A percentile compares a stretch with the other conserved stretches of the same genome.
phyloP scores from a whole-genome alignment of 2,329 filamentous ascomycete genomes.

The Paraconiothyrium brasiliense region DNA sequence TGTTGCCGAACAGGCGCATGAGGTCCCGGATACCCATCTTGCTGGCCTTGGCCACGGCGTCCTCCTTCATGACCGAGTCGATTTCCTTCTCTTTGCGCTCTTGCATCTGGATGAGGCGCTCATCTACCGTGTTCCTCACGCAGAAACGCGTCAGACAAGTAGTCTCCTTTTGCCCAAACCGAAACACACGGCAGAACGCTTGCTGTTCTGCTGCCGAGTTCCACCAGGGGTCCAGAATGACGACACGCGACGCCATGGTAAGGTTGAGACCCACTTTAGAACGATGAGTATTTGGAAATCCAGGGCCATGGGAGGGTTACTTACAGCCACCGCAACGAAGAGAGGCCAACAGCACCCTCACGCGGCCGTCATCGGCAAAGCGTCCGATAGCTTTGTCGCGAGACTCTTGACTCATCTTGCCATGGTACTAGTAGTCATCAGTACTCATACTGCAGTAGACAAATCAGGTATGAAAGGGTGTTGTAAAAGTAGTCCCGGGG shows the following conservation, averaged over 20 bases:
- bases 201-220: conserved; percentile 71
- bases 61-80: conserved; percentile 55
- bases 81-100: conserved; percentile 60
- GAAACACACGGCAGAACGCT: conserved; percentile 69
- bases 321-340: conserved; percentile 64
- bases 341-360: conserved; percentile 63
- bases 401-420: conserved; percentile 56
- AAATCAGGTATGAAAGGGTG: too few species aligned
- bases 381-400: conserved; percentile 58
- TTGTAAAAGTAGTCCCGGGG: not conserved
- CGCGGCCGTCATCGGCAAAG: conserved; percentile 53
- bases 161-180: conserved; percentile 70
- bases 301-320: not conserved
- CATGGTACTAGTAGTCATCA: conserved; percentile 53
- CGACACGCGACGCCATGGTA: conserved; percentile 62
- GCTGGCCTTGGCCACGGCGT: conserved; percentile 36
- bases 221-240: conserved; percentile 65
- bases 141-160: conserved; percentile 69
- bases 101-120: conserved; percentile 65
- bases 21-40: conserved; percentile 52
- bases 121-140: conserved; percentile 66
- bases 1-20: conserved; percentile 57
- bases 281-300: conserved; percentile 8
- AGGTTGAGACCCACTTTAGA: conserved; percentile 63
- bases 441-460: not conserved